Evolutionary conservation across 2,329 filamentous ascomycete genomes (phyloP), one percentile per base, ranked within the genome.

Genomic region (Talaromyces sp.): DNA sequence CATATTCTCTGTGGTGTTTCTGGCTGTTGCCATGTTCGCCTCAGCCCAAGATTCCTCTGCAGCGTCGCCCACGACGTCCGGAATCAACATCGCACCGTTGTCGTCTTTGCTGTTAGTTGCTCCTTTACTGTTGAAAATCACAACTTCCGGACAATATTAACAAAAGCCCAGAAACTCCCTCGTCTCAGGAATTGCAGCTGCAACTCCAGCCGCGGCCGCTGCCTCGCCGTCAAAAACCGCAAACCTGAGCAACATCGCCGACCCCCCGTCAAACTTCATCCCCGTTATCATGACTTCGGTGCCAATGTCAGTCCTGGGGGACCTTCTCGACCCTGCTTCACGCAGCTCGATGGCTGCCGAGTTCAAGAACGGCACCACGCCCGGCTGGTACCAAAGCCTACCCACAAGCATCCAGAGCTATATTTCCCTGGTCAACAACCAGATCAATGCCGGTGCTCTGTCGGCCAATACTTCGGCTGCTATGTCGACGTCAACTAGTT

Each of bases 371-470:
- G 72, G 72, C 0, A 67, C 60, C 46, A 74, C 72, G 0, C 71
- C 72, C 0, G 61, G 63, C 31, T 74, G 72, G 72, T 75, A 74
- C 24, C 53, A 58, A 29, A 65, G 63, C 31, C 65, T 75, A 0
- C 72, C 72, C 0, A 63, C 66, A 6, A 66, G 69, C 2, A 69
- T 71, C n/a, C 69, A 74, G 62, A 69, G 63, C 46, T 74, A 73
- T 58, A 62, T 74, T 51, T 64, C 68, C 1, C 67, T 66, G 9
- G 71, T 74, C 26, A 69, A 67, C 57, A 65, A 63, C 7, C 68
- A 73, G 60, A 67, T 74, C 9, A 56, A 60, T 5, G 65, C 58
- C 1, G 70, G 70, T 3, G 70, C 69, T 4, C 51, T 72, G 54
- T 71, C 67, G 11, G 67, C 67, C 7, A 70, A 68, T 11, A 63